Percentiles rank a stretch among this genome's conserved stretches.
These are phyloP conservation scores for Verbena officinalis DNA, from an alignment of 257 asterid genomes.

Conservation along the genomic window DNA sequence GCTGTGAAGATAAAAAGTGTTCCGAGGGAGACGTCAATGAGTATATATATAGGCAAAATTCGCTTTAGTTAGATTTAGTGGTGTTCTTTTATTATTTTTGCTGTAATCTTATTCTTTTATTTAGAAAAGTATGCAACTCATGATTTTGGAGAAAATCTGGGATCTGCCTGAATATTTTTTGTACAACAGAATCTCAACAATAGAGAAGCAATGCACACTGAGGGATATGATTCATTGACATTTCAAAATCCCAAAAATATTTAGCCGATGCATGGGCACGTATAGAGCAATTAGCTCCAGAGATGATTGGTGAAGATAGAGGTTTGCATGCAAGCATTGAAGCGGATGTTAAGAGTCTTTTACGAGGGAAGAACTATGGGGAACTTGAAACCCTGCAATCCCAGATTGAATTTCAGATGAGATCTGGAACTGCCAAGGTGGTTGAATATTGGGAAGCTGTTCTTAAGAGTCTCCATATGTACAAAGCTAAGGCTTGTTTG, in stretches of 20 bases:
- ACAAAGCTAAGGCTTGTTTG: conserved; percentile 91
- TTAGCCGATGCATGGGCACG: no score
- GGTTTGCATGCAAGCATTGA: conserved; percentile 85
- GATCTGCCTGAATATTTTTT: neutral
- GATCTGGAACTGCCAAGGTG: conserved; percentile 87
- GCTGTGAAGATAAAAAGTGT: neutral
- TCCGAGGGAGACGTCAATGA: neutral
- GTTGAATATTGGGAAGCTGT: conserved; percentile 97
- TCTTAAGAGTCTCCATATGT: conserved; percentile 82
- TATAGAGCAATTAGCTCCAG: conserved; percentile 72
- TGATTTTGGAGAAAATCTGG: neutral
- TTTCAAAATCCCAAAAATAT: no score
- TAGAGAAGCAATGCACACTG: neutral
- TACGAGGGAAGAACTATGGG: conserved; percentile 67
- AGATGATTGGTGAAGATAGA: conserved; percentile 83
- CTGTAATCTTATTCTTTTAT: neutral
- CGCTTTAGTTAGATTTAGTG: neutral
- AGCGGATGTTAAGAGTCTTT: conserved; percentile 70
- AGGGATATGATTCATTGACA: no score
- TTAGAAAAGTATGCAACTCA: neutral
- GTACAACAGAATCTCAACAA: neutral
- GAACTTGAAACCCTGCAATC: conserved; percentile 68
- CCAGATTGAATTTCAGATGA: conserved; percentile 85
- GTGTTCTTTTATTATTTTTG: neutral
- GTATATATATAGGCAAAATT: neutral